Base-by-base conservation (phyloP, 2,329 filamentous ascomycete species). In the Simplicillium sp. region DNA sequence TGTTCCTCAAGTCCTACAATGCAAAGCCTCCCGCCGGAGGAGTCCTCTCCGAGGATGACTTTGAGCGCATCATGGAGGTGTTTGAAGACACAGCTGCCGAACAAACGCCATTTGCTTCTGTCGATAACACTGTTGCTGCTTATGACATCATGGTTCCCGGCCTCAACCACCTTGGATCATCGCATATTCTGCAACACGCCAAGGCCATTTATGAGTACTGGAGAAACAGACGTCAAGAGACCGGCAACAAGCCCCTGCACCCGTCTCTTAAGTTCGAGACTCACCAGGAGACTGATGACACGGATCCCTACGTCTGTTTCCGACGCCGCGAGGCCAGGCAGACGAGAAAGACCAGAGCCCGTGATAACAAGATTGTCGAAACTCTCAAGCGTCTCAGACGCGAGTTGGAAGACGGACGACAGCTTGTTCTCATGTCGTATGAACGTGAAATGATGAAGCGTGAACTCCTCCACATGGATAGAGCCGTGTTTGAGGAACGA, bases 261-360 rank as follows among this genome's bases (percentile, higher is more conserved):
- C 79, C 87, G 7, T 73, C 70, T 16, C 77, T 97, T 58, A 96
- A 96, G 67, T 92, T 95, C 50, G 92, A 98, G 67, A 94, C 82
- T 36, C 87, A 92, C 48, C 84, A 87, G 57, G 90, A 97, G 49
- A 94, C 83, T 46, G 92, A 98, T 61, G 92, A 98, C 58, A 80
- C 86, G 53, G 92, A 98, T 64, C 92, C 92, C 37, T 98, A 95
- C 65, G 89, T 98, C 54, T 98, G 92, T 65, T 98, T 98, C 76
- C 80, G 92, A 58, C 81, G 92, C 52, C 85, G 92, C 48, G 92
- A 98, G 64, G 86, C 94, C 36, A 83, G 92, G 43, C 87, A 94
- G 60, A 90, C 88, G 38, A 84, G 92, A 53, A 98, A 97, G 67
- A 98, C 92, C 31, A 78, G 92, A 56, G 87, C 87, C 51, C 81